phyloP scores from a whole-genome alignment of 345 rosid genomes.

The Crucihimalaya himalaica region DNA sequence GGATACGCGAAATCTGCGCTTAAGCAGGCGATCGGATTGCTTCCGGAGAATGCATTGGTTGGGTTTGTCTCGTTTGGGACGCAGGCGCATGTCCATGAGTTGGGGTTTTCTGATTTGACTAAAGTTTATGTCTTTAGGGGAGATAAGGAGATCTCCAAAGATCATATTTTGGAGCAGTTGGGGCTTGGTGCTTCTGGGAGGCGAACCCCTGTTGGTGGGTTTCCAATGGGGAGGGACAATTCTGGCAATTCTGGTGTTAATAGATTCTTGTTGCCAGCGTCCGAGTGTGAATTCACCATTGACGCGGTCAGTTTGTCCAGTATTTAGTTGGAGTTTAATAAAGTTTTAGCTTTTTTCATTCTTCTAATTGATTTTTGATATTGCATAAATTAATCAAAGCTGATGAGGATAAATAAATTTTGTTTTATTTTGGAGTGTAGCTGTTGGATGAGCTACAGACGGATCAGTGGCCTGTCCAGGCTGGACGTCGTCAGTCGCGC shows the following conservation, averaged over 20 bases:
- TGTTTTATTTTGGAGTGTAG: constrained; percentile 43
- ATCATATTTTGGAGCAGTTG: constrained; percentile 86
- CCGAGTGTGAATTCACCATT: constrained; percentile 89
- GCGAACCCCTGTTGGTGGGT: constrained; percentile 54
- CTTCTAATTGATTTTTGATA: neutral
- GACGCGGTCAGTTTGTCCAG: constrained; percentile 48
- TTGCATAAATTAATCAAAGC: neutral
- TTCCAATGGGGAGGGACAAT: constrained; percentile 58
- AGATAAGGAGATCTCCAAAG: constrained; percentile 76
- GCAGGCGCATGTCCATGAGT: constrained; percentile 93
- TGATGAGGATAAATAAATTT: neutral
- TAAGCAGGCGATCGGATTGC: constrained; percentile 83
- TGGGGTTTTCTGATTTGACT: constrained; percentile 87
- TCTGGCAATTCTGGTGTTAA: constrained; percentile 51
- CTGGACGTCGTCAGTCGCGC: constrained; percentile 65
- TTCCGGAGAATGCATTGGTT: constrained; percentile 92
- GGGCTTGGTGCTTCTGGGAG: constrained; percentile 72
- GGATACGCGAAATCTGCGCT: constrained; percentile 69
- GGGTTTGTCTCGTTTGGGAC: constrained; percentile 95
- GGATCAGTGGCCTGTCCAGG: constrained; percentile 88
- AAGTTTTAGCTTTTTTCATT: neutral
- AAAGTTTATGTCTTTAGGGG: constrained; percentile 96
- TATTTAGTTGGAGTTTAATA: constrained; percentile 2
- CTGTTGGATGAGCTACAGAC: constrained; percentile 93
- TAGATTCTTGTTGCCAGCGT: constrained; percentile 91